A percentile compares a stretch with the other conserved stretches of the same genome.
Evolutionary conservation across 352 stramenopile species (phyloP).

Genomic region (Globisporangium paroecandrum): DNA sequence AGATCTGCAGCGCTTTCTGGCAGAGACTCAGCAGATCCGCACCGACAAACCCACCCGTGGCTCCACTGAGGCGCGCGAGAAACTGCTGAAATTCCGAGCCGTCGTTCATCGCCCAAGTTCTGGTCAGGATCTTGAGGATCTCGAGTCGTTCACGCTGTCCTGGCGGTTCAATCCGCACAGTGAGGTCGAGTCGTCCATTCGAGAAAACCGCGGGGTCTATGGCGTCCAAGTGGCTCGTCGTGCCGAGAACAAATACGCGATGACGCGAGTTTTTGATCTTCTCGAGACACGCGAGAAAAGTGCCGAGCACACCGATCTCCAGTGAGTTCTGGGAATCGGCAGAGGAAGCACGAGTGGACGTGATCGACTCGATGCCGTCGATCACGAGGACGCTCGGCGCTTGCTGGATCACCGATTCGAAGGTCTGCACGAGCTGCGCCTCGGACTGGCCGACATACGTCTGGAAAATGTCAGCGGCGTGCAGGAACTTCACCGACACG

Average conservation of each 20-base stretch:
- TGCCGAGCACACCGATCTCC: slow-evolving; percentile 75
- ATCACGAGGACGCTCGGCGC: slow-evolving; percentile 72
- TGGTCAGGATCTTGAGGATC: slow-evolving; percentile 90
- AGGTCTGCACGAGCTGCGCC: slow-evolving; percentile 53
- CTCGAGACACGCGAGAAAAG: slow-evolving; percentile 85
- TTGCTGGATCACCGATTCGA: slow-evolving; percentile 46
- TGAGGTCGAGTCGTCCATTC: slow-evolving; percentile 95
- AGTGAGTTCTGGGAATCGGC: slow-evolving; percentile 57
- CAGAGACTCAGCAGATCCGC: slow-evolving; percentile 80
- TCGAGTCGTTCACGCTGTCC: slow-evolving; percentile 88
- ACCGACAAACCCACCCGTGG: slow-evolving; percentile 95
- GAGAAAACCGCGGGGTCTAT: slow-evolving; percentile 92
- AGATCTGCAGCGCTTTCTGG: slow-evolving; percentile 64
- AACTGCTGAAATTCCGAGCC: slow-evolving; percentile 51
- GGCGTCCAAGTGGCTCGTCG: slow-evolving; percentile 72
- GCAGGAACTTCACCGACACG: slow-evolving; percentile 46
- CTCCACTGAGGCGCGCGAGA: slow-evolving; percentile 88
- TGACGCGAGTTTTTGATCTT: slow-evolving; percentile 41
- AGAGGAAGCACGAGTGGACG: slow-evolving; percentile 50
- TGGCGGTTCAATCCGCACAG: slow-evolving; percentile 94
- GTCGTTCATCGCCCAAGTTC: slow-evolving; percentile 59
- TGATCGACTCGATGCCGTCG: slow-evolving; percentile 91
- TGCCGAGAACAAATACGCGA: slow-evolving; percentile 66
- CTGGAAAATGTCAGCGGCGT: slow-evolving; percentile 93
- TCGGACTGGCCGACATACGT: slow-evolving; percentile 92